Percentiles rank a stretch among this genome's conserved stretches.
Evolutionary conservation across 495 filamentous ascomycete genomes (phyloP).

Genomic region (Penicillium bovifimosum): DNA sequence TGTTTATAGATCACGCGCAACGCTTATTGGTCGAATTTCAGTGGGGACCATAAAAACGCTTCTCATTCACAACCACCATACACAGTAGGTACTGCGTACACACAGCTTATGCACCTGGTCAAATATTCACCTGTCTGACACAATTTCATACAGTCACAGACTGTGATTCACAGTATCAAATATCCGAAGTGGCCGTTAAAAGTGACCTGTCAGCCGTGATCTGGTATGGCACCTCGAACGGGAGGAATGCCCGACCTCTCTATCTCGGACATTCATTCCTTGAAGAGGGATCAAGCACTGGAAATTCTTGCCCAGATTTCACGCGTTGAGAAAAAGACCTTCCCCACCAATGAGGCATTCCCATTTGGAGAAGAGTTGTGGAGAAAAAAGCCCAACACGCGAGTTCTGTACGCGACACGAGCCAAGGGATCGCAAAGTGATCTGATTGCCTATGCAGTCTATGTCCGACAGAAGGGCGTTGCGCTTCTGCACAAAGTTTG

Average conservation of each 20-base stretch:
- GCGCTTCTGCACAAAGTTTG: slow-evolving; percentile 57
- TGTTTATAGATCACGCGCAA: background rate
- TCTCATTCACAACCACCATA: background rate
- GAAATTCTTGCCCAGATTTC: slow-evolving; percentile 38
- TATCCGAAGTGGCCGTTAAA: slow-evolving; percentile 6
- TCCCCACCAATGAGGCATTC: slow-evolving; percentile 53
- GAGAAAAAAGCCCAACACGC: slow-evolving; percentile 51
- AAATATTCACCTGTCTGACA: background rate
- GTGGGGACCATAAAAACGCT: background rate
- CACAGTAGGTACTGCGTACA: too few species aligned
- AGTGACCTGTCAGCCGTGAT: slow-evolving; percentile 6
- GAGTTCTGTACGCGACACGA: slow-evolving; percentile 42
- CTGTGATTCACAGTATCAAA: background rate
- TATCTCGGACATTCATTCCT: slow-evolving; percentile 43
- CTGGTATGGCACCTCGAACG: slow-evolving; percentile 14
- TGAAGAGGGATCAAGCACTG: slow-evolving; percentile 32
- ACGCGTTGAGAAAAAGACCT: slow-evolving; percentile 52
- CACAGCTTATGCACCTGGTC: background rate
- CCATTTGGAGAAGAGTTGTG: slow-evolving; percentile 48
- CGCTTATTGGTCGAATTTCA: background rate
- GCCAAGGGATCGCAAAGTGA: slow-evolving; percentile 14
- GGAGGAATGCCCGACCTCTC: slow-evolving; percentile 28
- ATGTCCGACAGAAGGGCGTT: slow-evolving; percentile 46
- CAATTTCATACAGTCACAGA: too few species aligned
- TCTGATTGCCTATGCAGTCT: slow-evolving; percentile 50